Conservation (phyloP, 1,284 basidiomycete genomes). For the Sporisorium exsertum region DNA sequence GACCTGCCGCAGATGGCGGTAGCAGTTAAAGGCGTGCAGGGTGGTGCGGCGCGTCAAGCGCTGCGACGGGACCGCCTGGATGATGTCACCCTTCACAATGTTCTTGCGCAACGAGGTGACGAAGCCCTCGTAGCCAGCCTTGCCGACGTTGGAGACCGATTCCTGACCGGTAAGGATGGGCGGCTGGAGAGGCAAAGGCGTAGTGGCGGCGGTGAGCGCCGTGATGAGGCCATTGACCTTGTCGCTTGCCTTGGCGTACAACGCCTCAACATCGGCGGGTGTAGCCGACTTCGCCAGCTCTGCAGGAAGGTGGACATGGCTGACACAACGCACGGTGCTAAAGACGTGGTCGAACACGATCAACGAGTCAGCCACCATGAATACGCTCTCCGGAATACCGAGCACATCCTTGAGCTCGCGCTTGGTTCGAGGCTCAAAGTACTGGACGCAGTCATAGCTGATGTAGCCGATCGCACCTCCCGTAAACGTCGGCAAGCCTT, state of each 20-base stretch:
- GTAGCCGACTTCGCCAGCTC: slow-evolving; percentile 73
- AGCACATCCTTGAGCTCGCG: slow-evolving; percentile 80
- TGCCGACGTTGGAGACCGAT: slow-evolving; percentile 89
- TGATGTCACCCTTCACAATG: slow-evolving; percentile 96
- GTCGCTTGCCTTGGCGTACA: slow-evolving; percentile 48
- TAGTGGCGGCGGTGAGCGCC: slow-evolving; percentile 61
- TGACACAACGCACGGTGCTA: slow-evolving; percentile 92
- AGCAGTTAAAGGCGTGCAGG: slow-evolving; percentile 97
- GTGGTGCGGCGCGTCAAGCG: slow-evolving; percentile 84
- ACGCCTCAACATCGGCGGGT: slow-evolving; percentile 71
- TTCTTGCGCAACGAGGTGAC: slow-evolving; percentile 93
- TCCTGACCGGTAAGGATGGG: slow-evolving; percentile 67
- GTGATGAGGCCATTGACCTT: slow-evolving; percentile 45
- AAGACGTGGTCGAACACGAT: slow-evolving; percentile 97
- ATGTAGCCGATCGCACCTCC: slow-evolving; percentile 98
- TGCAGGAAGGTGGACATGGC: slow-evolving; percentile 85
- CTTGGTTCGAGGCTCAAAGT: slow-evolving; percentile 79
- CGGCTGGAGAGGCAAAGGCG: slow-evolving; percentile 74
- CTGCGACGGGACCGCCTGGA: slow-evolving; percentile 98
- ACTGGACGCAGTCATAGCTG: slow-evolving; percentile 92
- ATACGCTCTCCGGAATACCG: slow-evolving; percentile 90
- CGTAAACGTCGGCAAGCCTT: slow-evolving; percentile 92
- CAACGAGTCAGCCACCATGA: slow-evolving; percentile 95
- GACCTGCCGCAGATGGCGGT: slow-evolving; percentile 88
- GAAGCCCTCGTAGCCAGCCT: slow-evolving; percentile 89